Evolutionary conservation across 257 asterid species (phyloP), one percentile per base, ranked within the genome.

Genomic region (Anisodus acutangulus): DNA sequence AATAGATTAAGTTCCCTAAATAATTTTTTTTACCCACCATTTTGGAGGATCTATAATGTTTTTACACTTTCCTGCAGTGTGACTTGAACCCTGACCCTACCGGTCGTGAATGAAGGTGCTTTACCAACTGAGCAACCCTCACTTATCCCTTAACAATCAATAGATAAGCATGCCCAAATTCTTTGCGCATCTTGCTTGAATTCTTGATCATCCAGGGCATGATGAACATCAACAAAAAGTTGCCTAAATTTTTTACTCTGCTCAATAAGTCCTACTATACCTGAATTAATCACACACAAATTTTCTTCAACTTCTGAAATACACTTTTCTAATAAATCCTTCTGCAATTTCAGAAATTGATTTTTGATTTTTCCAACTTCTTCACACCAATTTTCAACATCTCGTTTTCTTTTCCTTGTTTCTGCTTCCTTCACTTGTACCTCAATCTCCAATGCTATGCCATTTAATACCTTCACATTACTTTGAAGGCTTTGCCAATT

Each of bases 131-230:
- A 31, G 35, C 35, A 31, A 31, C 35, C 35, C 1, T 31, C 35
- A 31, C 35, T 31, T 31, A 31, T 31, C 9, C 5, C 62, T 49
- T 49, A 80, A 41, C 35, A 80, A 15, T 80, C 83, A 43, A 80
- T 62, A 2, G 74, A 80, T 26, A 22, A 80, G 43, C 60, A 80
- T 39, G 74, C 57, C 83, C 83, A 80, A 22, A 80, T 60, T 80
- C 83, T 60, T 64, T 60, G 83, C 22, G 59, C 59, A 80, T 80
- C 83, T n/a, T 80, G 3, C 5, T 41, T 55, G 41, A 59, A 41
- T 5, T 37, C 68, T 59, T 80, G 83, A 58, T 64, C 69, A 26
- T 60, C 39, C 72, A 74, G 43, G 1, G 7, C 31, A 9, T 59
- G 37, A 60, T 60, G 51, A 58, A 60, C 83, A 60, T 70, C 79